Evolutionary conservation across 345 rosid species (phyloP).

Genomic region (Brassica juncea): DNA sequence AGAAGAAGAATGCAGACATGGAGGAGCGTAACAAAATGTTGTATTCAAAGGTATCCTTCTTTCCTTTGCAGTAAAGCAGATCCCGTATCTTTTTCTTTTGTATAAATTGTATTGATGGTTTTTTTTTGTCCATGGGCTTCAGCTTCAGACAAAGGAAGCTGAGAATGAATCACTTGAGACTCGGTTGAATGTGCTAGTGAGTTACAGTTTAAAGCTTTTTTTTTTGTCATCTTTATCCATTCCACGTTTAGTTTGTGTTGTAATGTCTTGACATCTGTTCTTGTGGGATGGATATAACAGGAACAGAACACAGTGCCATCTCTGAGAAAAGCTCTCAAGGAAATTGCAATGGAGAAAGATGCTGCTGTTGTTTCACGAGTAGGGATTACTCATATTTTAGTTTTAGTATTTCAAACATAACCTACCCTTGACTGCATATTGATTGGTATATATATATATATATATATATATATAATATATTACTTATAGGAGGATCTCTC

Average conservation of each 20-base stretch:
- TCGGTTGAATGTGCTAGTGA: slow-evolving; percentile 73
- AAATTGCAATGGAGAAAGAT: slow-evolving; percentile 98
- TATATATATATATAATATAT: too few species aligned
- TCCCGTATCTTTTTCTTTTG: neutral
- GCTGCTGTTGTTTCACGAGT: slow-evolving; percentile 97
- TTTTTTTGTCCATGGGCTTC: slow-evolving; percentile 21
- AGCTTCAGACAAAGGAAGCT: slow-evolving; percentile 68
- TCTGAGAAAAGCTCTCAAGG: slow-evolving; percentile 88
- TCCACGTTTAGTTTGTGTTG: neutral
- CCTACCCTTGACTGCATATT: slow-evolving; percentile 10
- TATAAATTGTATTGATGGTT: slow-evolving; percentile 26
- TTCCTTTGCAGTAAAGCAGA: neutral
- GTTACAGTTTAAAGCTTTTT: neutral
- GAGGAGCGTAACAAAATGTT: slow-evolving; percentile 66
- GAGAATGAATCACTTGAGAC: slow-evolving; percentile 57
- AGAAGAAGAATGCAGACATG: slow-evolving; percentile 66
- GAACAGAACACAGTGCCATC: slow-evolving; percentile 88
- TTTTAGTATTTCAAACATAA: neutral
- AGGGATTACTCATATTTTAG: slow-evolving; percentile 8
- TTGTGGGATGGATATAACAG: slow-evolving; percentile 44
- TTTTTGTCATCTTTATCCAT: neutral
- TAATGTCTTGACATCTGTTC: slow-evolving; percentile 17
- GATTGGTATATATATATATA: slow-evolving; percentile 4
- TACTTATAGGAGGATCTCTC: slow-evolving; percentile 81
- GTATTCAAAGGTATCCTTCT: slow-evolving; percentile 49